phyloP scores from a whole-genome alignment of 768 basidiomycete species.

The Kwoniella mangroviensis region DNA sequence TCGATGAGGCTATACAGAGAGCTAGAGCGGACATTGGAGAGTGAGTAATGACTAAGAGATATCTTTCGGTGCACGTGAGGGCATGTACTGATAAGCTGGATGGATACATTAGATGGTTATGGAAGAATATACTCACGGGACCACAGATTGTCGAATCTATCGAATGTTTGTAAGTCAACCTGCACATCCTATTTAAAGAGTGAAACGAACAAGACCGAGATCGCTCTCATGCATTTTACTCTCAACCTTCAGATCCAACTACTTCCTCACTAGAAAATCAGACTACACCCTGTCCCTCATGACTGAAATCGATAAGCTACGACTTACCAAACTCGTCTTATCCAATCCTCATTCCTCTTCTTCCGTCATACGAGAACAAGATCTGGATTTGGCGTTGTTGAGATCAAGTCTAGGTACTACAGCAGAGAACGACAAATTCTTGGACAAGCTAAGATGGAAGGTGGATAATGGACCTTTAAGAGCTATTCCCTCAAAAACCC shows the following conservation, averaged over 20 bases:
- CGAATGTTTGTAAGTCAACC: constrained; percentile 72
- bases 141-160: constrained; percentile 82
- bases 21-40: constrained; percentile 83
- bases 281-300: constrained; percentile 84
- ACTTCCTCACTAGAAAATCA: constrained; percentile 85
- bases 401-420: constrained; percentile 86
- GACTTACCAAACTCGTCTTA: constrained; percentile 73
- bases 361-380: constrained; percentile 82
- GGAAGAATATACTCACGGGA: constrained; percentile 83
- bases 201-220: not conserved
- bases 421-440: constrained; percentile 80
- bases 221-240: no score
- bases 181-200: not conserved
- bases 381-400: constrained; percentile 81
- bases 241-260: constrained; percentile 68
- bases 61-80: no score
- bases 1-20: constrained; percentile 73
- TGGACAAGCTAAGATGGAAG: constrained; percentile 73
- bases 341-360: constrained; percentile 65
- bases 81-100: not conserved
- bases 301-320: constrained; percentile 82
- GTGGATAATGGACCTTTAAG: constrained; percentile 81
- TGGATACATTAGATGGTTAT: constrained; percentile 68
- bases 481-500: constrained; percentile 64
- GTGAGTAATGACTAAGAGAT: constrained; percentile 36